These are phyloP conservation scores for Crucibulum laeve DNA, from an alignment of 768 basidiomycete species.

Conservation along the genomic window DNA sequence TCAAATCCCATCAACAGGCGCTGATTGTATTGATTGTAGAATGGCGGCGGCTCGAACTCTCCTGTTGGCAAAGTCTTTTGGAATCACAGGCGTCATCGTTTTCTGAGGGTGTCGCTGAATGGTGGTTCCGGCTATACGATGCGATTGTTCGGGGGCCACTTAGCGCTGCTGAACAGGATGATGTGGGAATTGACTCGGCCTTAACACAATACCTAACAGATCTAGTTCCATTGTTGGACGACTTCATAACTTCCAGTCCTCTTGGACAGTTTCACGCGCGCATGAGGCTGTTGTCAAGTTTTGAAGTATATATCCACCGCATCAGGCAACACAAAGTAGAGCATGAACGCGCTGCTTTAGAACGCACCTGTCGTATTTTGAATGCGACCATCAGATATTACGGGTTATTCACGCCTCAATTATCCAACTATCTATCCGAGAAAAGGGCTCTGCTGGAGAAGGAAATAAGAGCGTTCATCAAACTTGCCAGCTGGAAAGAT, in stretches of 20 bases:
- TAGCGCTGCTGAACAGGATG: conserved; percentile 38
- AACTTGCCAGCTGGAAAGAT: conserved; percentile 98
- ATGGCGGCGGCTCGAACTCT: conserved; percentile 88
- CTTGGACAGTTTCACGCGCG: conserved; percentile 79
- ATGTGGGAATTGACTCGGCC: conserved; percentile 21
- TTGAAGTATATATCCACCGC: conserved; percentile 44
- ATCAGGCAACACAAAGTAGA: conserved; percentile 28
- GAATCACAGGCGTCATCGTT: conserved; percentile 62
- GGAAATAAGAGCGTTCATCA: conserved; percentile 81
- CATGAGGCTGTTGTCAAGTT: conserved; percentile 64
- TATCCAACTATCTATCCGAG: conserved; percentile 44
- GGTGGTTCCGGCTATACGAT: conserved; percentile 93
- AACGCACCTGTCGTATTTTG: conserved; percentile 55
- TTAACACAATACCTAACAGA: conserved; percentile 53
- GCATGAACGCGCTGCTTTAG: conserved; percentile 28
- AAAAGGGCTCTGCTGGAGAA: conserved; percentile 68
- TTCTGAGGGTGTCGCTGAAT: conserved; percentile 45
- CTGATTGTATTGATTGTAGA: conserved; percentile 73
- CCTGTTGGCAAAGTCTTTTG: conserved; percentile 81
- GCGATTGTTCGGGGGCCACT: conserved; percentile 61
- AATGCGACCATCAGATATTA: conserved; percentile 60
- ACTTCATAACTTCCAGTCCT: conserved; percentile 71
- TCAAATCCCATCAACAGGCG: conserved; percentile 60
- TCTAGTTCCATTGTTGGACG: conserved; percentile 74
- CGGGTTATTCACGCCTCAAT: conserved; percentile 45